A percentile compares a stretch with the other conserved stretches of the same genome.
These are phyloP conservation scores for Shiraia bambusicola DNA, from an alignment of 2,329 filamentous ascomycete genomes.

Conservation along the genomic window DNA sequence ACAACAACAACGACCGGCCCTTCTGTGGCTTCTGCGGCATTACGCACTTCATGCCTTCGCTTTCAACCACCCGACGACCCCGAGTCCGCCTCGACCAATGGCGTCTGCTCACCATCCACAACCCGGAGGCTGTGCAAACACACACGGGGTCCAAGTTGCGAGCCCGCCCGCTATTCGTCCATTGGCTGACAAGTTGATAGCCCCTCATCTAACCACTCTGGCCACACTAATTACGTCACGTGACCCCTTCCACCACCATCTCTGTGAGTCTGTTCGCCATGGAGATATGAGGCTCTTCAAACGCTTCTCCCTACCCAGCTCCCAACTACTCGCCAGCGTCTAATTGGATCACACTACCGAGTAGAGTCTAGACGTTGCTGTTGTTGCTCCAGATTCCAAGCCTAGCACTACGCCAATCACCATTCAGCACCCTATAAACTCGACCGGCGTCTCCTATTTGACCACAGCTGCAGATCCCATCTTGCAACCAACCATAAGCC, in stretches of 20 bases:
- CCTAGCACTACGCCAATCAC: too few species aligned
- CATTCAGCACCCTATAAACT: too few species aligned
- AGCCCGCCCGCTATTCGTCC: constrained; percentile 5
- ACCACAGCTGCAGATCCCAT: too few species aligned
- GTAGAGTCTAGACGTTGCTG: too few species aligned
- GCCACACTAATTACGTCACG: neutral
- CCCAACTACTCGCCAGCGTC: neutral
- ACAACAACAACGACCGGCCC: neutral
- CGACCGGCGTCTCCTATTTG: too few species aligned
- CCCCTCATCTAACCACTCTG: neutral
- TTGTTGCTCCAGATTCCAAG: neutral
- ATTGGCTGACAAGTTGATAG: neutral
- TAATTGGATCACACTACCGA: neutral
- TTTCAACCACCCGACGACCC: constrained; percentile 9
- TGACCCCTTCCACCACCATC: neutral
- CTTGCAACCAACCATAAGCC: too few species aligned
- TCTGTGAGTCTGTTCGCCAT: too few species aligned
- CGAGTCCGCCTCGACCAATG: constrained; percentile 15
- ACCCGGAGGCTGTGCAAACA: constrained; percentile 19
- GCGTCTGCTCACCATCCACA: constrained; percentile 9
- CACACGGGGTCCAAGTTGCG: constrained; percentile 6
- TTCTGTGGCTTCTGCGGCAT: constrained; percentile 7
- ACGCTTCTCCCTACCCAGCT: neutral
- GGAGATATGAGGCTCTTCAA: constrained; percentile 3
- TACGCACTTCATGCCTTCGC: constrained; percentile 18